A percentile compares a stretch with the other conserved stretches of the same genome.
Evolutionary conservation across 352 stramenopile species (phyloP).

Genomic region (Globisporangium takayamanum): DNA sequence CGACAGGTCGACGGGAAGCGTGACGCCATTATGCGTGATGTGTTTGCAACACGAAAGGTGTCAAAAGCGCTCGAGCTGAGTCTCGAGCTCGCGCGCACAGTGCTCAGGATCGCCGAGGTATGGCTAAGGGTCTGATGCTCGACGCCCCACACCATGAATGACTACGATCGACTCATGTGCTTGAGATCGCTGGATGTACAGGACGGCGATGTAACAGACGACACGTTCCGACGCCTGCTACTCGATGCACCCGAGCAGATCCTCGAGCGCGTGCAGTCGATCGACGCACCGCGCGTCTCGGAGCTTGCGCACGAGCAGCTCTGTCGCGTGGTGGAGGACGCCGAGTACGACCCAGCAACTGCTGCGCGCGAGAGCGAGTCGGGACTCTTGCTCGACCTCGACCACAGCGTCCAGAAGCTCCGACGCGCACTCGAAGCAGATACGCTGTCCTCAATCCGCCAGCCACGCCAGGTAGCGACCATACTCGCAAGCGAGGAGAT

Average conservation of each 20-base stretch:
- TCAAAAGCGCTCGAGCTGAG: constrained; percentile 42
- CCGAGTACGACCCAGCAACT: constrained; percentile 40
- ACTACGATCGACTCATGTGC: too few relatives aligned
- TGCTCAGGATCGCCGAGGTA: constrained; percentile 24
- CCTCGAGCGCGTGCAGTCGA: constrained; percentile 17
- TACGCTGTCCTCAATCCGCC: background rate
- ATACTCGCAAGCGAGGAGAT: background rate
- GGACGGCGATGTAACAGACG: constrained; percentile 25
- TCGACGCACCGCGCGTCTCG: constrained; percentile 23
- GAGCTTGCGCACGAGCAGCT: constrained; percentile 36
- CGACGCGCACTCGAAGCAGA: constrained; percentile 26
- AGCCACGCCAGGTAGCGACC: too few relatives aligned
- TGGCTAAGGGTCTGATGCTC: background rate
- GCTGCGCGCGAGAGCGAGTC: constrained; percentile 55
- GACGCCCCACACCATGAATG: background rate
- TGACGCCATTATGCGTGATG: constrained; percentile 37
- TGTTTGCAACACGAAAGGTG: constrained; percentile 44
- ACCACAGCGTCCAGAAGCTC: constrained; percentile 28
- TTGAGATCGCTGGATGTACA: background rate
- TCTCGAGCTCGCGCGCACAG: constrained; percentile 29
- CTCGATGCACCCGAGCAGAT: constrained; percentile 36
- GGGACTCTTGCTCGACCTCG: constrained; percentile 57
- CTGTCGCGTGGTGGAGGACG: constrained; percentile 43
- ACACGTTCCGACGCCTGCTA: constrained; percentile 39
- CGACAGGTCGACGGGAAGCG: background rate